Evolutionary conservation across 2,329 filamentous ascomycete species (phyloP).

Genomic region (Fusarium longipes): DNA sequence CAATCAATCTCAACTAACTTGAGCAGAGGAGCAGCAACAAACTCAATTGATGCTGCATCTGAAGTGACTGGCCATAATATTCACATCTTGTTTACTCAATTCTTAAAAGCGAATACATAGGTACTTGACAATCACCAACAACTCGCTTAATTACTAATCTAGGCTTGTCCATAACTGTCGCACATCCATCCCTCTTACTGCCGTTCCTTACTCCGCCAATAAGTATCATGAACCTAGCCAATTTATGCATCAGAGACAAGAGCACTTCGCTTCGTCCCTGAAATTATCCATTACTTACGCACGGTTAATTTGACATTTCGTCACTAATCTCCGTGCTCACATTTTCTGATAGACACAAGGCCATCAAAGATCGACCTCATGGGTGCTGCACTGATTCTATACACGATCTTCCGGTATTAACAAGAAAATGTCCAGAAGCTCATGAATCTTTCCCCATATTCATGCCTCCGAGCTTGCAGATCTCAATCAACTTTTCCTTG

Average conservation of each 20-base stretch:
- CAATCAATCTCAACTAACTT: neutral
- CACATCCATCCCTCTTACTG: conserved; percentile 1
- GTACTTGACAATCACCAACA: too few relatives aligned
- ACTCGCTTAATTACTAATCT: neutral
- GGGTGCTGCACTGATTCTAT: neutral
- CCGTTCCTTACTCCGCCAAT: conserved; percentile 3
- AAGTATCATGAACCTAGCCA: neutral
- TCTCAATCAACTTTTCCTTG: conserved; percentile 40
- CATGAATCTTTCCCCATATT: conserved; percentile 1
- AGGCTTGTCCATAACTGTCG: neutral
- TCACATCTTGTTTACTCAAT: conserved; percentile 14
- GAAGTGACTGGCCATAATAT: conserved; percentile 6
- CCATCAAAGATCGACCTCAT: conserved; percentile 21
- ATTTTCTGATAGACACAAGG: conserved; percentile 7
- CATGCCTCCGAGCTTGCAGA: conserved; percentile 29
- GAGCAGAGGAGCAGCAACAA: neutral
- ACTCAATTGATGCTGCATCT: neutral
- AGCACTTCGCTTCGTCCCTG: conserved; percentile 3
- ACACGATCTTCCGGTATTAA: conserved; percentile 10
- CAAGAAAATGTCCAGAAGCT: conserved; percentile 4
- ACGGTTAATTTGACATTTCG: conserved; percentile 16
- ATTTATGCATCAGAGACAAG: conserved; percentile 18
- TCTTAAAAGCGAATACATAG: too few relatives aligned
- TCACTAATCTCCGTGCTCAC: conserved; percentile 38
- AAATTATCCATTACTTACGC: conserved; percentile 8